Conservation (phyloP, 31 red algal species). For the Asparagopsis taxiformis region DNA sequence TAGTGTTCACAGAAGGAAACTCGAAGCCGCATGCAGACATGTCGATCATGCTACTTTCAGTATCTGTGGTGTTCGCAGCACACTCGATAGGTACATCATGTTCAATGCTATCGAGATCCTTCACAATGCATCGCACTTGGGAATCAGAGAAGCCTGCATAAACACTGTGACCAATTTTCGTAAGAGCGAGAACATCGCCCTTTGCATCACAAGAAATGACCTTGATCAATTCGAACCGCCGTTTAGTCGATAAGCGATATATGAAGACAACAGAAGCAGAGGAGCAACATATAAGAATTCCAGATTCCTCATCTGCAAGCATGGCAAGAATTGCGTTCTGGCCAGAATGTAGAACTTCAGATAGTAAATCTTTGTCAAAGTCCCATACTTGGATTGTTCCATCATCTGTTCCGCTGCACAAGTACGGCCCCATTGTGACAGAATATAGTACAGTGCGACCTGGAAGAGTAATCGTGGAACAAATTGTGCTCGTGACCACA, state of each 20-base stretch:
- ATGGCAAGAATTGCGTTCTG: slow-evolving; percentile 42
- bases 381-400: slow-evolving; percentile 76
- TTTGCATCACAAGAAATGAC: slow-evolving; percentile 55
- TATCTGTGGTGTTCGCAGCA: neutral
- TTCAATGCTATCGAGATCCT: slow-evolving; percentile 23
- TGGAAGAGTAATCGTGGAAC: slow-evolving; percentile 46
- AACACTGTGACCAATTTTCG: slow-evolving; percentile 38
- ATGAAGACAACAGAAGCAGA: slow-evolving; percentile 43
- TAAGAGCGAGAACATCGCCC: slow-evolving; percentile 63
- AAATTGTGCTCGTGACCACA: slow-evolving; percentile 26
- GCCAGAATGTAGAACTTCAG: slow-evolving; percentile 26
- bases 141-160: slow-evolving; percentile 75
- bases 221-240: slow-evolving; percentile 24
- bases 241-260: slow-evolving; percentile 18
- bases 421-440: slow-evolving; percentile 36
- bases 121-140: slow-evolving; percentile 47
- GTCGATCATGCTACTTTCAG: too few species aligned
- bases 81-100: neutral
- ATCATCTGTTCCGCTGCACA: slow-evolving; percentile 70
- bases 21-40: too few species aligned
- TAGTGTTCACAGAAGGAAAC: slow-evolving; percentile 16
- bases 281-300: slow-evolving; percentile 41
- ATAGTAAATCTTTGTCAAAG: slow-evolving; percentile 32
- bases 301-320: slow-evolving; percentile 25
- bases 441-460: slow-evolving; percentile 57